Conservation (phyloP, 2,329 filamentous ascomycete genomes). For the Dactylellina cionopaga region DNA sequence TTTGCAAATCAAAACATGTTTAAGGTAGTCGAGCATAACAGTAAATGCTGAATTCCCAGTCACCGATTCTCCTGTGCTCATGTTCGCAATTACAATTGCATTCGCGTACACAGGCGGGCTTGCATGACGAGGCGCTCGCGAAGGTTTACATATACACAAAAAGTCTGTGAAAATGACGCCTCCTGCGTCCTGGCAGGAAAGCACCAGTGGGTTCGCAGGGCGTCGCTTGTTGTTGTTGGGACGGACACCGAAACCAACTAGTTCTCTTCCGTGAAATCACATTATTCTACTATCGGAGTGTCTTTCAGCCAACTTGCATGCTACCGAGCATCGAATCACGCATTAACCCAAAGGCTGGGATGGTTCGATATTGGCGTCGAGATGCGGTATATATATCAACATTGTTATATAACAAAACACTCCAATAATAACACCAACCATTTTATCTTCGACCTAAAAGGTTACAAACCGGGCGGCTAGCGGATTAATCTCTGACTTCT, state of each 20-base stretch:
- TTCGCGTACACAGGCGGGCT: background rate
- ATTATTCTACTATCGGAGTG: conserved; percentile 14
- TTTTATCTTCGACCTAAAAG: background rate
- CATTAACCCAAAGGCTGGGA: no score
- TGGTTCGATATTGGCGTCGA: no score
- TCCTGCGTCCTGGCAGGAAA: conserved; percentile 48
- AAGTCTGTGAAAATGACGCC: conserved; percentile 35
- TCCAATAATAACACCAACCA: no score
- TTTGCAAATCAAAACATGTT: no score
- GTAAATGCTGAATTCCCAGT: no score
- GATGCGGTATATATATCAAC: no score
- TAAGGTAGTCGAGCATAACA: no score
- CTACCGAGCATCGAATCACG: conserved; percentile 10
- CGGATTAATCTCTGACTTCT: no score
- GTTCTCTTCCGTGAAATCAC: conserved; percentile 3
- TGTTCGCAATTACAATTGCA: conserved; percentile 22
- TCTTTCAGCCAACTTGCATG: conserved; percentile 14
- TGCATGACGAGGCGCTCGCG: conserved; percentile 22
- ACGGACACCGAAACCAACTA: conserved; percentile 24
- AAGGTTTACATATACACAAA: conserved; percentile 25
- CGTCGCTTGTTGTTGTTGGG: conserved; percentile 26
- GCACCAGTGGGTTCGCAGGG: background rate
- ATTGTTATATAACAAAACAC: no score
- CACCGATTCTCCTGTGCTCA: conserved; percentile 19
- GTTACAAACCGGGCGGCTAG: background rate